These are phyloP conservation scores for Zea mays DNA, from an alignment of 176 grass and related monocot species.

Conservation along the genomic window Zm-B73-REFERENCE-NAM-5.0 NC_050099.1:150532001-150532500, in stretches of 20 bases:
- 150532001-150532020: neutral
- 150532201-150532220: slow-evolving; percentile 16
- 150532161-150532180: slow-evolving; percentile 64
- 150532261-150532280: neutral
- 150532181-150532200: slow-evolving; percentile 20
- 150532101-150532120: slow-evolving; percentile 64
- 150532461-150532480: neutral
- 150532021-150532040: neutral
- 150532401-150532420: neutral
- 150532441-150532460: neutral
- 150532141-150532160: too few relatives aligned
- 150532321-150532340: neutral
- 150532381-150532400: neutral
- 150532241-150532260: neutral
- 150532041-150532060: slow-evolving; percentile 17
- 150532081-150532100: slow-evolving; percentile 66
- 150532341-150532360: neutral
- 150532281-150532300: neutral
- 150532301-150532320: neutral
- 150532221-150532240: slow-evolving; percentile 11
- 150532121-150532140: too few relatives aligned
- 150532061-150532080: slow-evolving; percentile 62
- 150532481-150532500: neutral
- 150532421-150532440: neutral
- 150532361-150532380: neutral